Evolutionary conservation across 75 land plant genomes (phyloP).

Genomic region (Picea sitchensis): DNA sequence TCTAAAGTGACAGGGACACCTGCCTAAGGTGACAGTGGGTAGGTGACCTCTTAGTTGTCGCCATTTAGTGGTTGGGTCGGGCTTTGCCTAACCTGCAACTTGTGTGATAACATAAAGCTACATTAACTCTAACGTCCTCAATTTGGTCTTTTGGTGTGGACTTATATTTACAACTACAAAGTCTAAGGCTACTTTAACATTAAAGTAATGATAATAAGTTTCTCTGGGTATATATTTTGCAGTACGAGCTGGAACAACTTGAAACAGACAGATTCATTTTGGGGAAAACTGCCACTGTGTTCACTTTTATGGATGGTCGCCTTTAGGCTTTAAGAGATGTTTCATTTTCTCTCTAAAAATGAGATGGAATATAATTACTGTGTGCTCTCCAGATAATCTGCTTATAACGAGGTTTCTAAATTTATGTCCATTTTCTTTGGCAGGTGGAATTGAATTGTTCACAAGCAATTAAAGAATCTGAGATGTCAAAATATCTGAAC

Average conservation of each 20-base stretch:
- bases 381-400: background rate
- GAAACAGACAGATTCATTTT: background rate
- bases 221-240: background rate
- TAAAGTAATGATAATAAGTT: background rate
- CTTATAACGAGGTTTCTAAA: background rate
- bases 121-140: too few relatives aligned
- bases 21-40: too few relatives aligned
- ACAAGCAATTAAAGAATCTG: background rate
- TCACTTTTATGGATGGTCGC: background rate
- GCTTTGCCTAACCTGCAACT: too few relatives aligned
- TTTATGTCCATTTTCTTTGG: background rate
- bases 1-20: too few relatives aligned
- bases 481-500: background rate
- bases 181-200: background rate
- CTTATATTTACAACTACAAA: too few relatives aligned
- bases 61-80: too few relatives aligned
- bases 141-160: too few relatives aligned
- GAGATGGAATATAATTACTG: background rate
- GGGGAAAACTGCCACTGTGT: background rate
- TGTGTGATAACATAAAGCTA: too few relatives aligned
- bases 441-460: slow-evolving; percentile 1
- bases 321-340: too few relatives aligned
- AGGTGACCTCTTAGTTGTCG: too few relatives aligned
- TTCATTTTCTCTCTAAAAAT: too few relatives aligned
- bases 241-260: background rate